Percentiles rank a stretch among this genome's conserved stretches.
These are phyloP conservation scores for Yarrowia divulgata DNA, from an alignment of 805 yeast species.

Conservation along the genomic window DNA sequence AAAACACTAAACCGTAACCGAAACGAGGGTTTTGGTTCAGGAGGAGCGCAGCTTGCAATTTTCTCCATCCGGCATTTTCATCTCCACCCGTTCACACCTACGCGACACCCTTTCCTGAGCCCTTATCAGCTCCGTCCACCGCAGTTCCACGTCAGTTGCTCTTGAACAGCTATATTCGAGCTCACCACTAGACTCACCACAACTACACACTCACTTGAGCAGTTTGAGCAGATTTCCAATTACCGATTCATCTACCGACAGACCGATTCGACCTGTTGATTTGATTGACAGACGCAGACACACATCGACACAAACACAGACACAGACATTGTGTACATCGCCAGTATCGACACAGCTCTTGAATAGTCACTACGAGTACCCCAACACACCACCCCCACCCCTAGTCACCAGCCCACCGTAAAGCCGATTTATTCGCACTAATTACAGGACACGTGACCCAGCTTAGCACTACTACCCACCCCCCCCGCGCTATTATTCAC, in stretches of 20 bases:
- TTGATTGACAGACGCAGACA: too few species aligned
- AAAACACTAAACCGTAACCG: conserved; percentile 2
- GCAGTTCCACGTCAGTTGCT: not conserved
- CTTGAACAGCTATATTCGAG: too few species aligned
- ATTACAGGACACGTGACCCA: too few species aligned
- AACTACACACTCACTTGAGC: not conserved
- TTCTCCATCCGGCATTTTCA: not conserved
- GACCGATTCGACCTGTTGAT: not conserved
- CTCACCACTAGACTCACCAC: too few species aligned
- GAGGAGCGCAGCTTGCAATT: conserved; percentile 1
- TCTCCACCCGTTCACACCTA: not conserved
- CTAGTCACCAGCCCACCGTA: not conserved
- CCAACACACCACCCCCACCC: not conserved
- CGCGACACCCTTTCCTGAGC: not conserved
- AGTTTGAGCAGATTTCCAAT: not conserved
- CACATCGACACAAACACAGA: not conserved
- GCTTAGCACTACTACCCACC: too few species aligned
- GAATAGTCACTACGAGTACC: too few species aligned
- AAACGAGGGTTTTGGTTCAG: conserved; percentile 2
- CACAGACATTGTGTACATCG: not conserved
- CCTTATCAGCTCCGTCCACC: too few species aligned
- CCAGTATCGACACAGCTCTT: too few species aligned
- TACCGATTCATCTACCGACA: too few species aligned
- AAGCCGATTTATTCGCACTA: not conserved
- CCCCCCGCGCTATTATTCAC: too few species aligned